A percentile compares a stretch with the other conserved stretches of the same genome.
phyloP scores from a whole-genome alignment of 768 basidiomycete genomes.

The Panaeolus papilionaceus region DNA sequence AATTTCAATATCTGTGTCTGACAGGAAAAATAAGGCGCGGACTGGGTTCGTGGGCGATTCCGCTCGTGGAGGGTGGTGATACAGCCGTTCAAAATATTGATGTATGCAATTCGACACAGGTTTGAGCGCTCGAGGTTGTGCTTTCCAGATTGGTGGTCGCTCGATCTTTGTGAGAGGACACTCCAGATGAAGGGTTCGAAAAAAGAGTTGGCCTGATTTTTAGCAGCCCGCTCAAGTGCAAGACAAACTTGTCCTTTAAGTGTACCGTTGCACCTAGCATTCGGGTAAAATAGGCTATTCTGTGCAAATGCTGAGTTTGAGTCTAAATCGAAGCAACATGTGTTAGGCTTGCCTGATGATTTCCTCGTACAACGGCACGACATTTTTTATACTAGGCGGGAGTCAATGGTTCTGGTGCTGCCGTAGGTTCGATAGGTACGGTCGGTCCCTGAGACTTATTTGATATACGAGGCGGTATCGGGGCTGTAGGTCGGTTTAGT shows the following conservation, averaged over 20 bases:
- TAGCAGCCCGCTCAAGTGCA: not conserved
- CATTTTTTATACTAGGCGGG: not conserved
- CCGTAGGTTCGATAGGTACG: not conserved
- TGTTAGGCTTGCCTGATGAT: not conserved
- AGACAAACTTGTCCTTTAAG: not conserved
- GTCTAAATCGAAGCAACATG: not conserved
- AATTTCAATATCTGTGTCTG: not conserved
- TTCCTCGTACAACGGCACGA: not conserved
- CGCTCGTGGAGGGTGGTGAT: not conserved
- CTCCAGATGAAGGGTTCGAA: not conserved
- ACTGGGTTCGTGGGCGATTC: not conserved
- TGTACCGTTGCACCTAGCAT: not conserved
- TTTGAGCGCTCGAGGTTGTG: not conserved
- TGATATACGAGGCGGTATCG: not conserved
- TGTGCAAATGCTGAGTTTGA: not conserved
- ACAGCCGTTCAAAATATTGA: not conserved
- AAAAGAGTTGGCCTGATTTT: not conserved
- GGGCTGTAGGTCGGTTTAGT: not conserved
- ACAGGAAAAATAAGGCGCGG: not conserved
- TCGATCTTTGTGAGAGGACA: not conserved
- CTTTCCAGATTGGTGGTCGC: not conserved
- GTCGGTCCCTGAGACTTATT: not conserved
- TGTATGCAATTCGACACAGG: not conserved
- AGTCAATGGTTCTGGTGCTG: not conserved
- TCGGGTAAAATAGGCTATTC: not conserved